These are phyloP conservation scores for Stropharia rugosoannulata DNA, from an alignment of 768 basidiomycete genomes.

Conservation along the genomic window DNA sequence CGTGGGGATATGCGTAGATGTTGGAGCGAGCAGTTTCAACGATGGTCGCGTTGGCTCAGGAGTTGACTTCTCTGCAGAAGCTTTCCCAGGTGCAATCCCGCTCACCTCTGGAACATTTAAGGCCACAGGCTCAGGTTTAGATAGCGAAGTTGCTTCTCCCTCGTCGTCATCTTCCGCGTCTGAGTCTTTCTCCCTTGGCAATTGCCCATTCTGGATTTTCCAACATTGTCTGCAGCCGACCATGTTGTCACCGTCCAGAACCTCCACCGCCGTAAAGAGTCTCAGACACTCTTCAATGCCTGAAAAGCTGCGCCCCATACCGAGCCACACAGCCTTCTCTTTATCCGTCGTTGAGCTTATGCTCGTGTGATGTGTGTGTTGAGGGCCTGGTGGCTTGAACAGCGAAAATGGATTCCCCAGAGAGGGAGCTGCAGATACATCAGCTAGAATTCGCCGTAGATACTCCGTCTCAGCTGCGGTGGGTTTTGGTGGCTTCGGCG, in stretches of 20 bases:
- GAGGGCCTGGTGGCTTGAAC: slow-evolving; percentile 37
- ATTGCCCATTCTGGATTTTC: slow-evolving; percentile 76
- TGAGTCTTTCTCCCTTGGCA: slow-evolving; percentile 30
- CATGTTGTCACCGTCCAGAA: slow-evolving; percentile 90
- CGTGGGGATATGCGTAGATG: slow-evolving; percentile 26
- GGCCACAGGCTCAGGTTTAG: not conserved
- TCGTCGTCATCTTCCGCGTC: slow-evolving; percentile 31
- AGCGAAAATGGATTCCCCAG: slow-evolving; percentile 47
- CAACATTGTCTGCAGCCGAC: slow-evolving; percentile 94
- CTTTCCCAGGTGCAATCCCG: too few species aligned
- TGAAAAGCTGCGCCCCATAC: slow-evolving; percentile 50
- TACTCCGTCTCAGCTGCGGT: slow-evolving; percentile 61
- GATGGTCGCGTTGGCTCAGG: slow-evolving; percentile 1
- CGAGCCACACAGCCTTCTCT: slow-evolving; percentile 30
- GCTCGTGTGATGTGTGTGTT: slow-evolving; percentile 11
- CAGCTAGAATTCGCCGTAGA: slow-evolving; percentile 66
- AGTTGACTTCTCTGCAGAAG: not conserved
- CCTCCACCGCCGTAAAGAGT: slow-evolving; percentile 92
- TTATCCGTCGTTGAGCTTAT: not conserved
- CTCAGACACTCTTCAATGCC: slow-evolving; percentile 78
- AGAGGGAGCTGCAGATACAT: slow-evolving; percentile 42
- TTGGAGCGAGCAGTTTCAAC: slow-evolving; percentile 1
- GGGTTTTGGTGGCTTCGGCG: slow-evolving; percentile 53
- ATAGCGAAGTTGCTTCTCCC: not conserved
- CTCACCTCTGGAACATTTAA: not conserved